Base-by-base conservation (phyloP, 495 filamentous ascomycete species). In the Annulohypoxylon maeteangense region DNA sequence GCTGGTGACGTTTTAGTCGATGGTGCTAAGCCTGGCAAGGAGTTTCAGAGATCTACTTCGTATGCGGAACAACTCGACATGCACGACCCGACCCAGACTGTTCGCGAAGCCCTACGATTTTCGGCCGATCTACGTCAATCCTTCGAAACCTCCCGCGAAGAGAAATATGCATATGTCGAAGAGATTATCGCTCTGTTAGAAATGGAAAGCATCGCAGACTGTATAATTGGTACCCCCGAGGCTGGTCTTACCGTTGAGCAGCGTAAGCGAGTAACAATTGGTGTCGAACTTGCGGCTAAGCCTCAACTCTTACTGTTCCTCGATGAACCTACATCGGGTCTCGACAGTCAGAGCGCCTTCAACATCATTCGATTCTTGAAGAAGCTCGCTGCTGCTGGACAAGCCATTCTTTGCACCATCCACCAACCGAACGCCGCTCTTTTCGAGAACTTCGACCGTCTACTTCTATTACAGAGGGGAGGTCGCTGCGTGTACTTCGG, bases 381-480 rank as follows among this genome's bases (percentile, higher is more conserved):
- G 53, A 97, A 96, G 81, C 86, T 97, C 8, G 90, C 93, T 0
- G 88, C 86, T 0, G 89, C 90, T 40, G 94, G 94, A 1, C 93
- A 97, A 72, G 93, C 94, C 16, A 92, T 97, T 75, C 87, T 97
- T 1, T 93, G 91, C 79, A 97, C 94, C 0, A 98, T 97, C 69
- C 94, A 97, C 78, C 94, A 98, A 71, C 94, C 94, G 14, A 92
- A 92, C 74, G 88, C 92, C 3, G 90, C 92, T 0, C 84, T 98
- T 0, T 97, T 98, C 70, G 90, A 95, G 75, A 90, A 91, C 70
- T 93, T 85, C 73, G 91, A 94, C 74, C 85, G 87, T 7, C 79
- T 95, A 0, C 80, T 95, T 3, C 81, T 93, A 0, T 84, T 95
- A 14, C 86, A 90, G 63, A 81, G 81, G 23, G 91, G 91, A 8